Evolutionary conservation across 345 rosid genomes (phyloP), one percentile per base, ranked within the genome.

Genomic region (Bruguiera sexangula): DNA sequence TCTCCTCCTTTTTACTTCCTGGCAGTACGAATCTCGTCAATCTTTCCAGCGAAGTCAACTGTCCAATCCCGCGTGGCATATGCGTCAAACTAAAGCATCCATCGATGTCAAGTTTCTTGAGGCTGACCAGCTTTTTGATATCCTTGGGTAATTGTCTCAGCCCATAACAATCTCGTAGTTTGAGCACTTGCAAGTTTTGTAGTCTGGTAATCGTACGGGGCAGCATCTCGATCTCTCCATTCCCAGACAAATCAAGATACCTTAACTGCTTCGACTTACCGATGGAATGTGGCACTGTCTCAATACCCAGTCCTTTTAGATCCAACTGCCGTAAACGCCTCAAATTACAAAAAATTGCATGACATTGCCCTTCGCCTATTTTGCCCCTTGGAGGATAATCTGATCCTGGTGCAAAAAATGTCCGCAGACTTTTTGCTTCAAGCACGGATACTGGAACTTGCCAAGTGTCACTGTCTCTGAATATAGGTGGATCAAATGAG

Each of bases 11-110:
- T 70, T 7, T 1, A 7, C 37, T 34, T 34, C 2, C 3, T 3
- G 50, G 19, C 5, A 43, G 50, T 13, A 75, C 19, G 55, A 75
- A 75, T 6, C 58, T 27, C 7, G 73, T 15, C 9, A 79, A 66
- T 31, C 34, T 72, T 26, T 62, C 69, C 24, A 79, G 71, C 27
- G 61, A 68, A 52, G 74, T 75, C 56, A 80, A 10, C 15, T 69
- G 34, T 13, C 69, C 77, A 2, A 76, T 48, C 51, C 78, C 75
- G 22, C 29, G 43, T 6, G 80, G 80, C 80, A 80, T 60, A 55
- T 62, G 58, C 16, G 56, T 51, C 60, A 75, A 57, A 0, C 15
- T 18, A 6, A 0, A 1, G 58, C 77, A 72, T 0, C 6, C 26
- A 8, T 0, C 7, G 19, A 65, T 53, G 9, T 1, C 24, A 0